Conservation (phyloP, 208 protist species). For the Acanthamoeba lenticulata region DNA sequence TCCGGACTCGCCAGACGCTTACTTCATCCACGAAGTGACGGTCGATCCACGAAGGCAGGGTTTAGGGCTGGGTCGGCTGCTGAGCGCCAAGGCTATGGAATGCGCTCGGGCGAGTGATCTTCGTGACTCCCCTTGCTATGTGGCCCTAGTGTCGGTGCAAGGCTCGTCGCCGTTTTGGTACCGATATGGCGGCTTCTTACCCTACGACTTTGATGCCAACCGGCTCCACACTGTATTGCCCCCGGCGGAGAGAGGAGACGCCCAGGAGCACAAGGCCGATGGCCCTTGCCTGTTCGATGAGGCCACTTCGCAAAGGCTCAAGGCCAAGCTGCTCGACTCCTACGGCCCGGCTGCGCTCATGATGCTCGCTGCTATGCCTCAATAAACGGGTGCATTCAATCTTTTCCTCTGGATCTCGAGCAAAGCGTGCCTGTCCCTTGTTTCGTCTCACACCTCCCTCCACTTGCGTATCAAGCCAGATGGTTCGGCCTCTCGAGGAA, state of each 20-base stretch:
- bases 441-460: too few relatives aligned
- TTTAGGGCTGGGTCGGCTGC: background rate
- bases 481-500: too few relatives aligned
- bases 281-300: background rate
- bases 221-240: background rate
- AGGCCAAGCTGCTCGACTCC: background rate
- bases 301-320: background rate
- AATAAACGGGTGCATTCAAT: background rate
- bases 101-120: background rate
- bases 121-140: background rate
- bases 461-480: too few relatives aligned
- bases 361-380: background rate
- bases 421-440: background rate
- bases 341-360: background rate
- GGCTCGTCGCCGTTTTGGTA: slow-evolving; percentile 5
- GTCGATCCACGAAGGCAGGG: background rate
- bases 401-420: background rate
- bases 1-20: background rate
- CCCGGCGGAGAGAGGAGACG: background rate
- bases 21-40: slow-evolving; percentile 18
- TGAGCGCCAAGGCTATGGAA: background rate
- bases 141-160: background rate
- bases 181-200: background rate
- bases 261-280: background rate
- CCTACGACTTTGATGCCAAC: slow-evolving; percentile 12